Base-by-base conservation (phyloP, 805 yeast genomes). In the Yamadazyma philogaea region DNA sequence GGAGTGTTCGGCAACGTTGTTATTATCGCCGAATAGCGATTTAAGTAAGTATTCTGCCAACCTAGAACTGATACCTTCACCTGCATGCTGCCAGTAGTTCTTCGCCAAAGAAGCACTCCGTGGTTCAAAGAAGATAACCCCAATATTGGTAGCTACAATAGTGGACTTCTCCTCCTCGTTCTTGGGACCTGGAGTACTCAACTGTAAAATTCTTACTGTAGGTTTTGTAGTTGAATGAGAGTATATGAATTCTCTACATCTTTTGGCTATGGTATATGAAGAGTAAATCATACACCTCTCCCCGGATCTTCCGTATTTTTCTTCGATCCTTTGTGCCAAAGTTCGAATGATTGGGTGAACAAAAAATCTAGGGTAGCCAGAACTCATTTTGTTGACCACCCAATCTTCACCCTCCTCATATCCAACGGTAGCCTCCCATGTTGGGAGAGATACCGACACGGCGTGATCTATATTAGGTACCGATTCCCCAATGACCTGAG, bases 51-150 rank as follows among this genome's bases (percentile, higher is more conserved):
- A 93, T 61, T 90, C 96, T 1, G 89, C 97, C 59, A 82, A 67
- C 54, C 98, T 72, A 27, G 96, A 87, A 12, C 96, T 87, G 20
- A 93, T 78, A n/a, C 96, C 96, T 62, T 91, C 97, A 20, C 99
- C 99, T 0, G 96, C 72, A 56, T 90, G 96, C 61, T 91, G 97
- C 99, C 99, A 93, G 65, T 87, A 93, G 53, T 80, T 80, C 58
- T 87, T 89, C 30, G 93, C 90, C 3, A 85, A 60, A 1, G 78
- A 61, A 48, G 72, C 80, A 45, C 74, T 80, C 3, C 70, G 67
- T 1, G 69, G 61, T 1, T 87, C 87, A 55, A 84, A 86, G 47
- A 93, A 82, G n/a, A 89, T 87, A 16, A 80, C 84, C 0, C 90
- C 84, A 42, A 91, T 77, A 31, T 77, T 77, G 11, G 89, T 78